phyloP scores from a whole-genome alignment of 192 early-diverging fungal species.

The Coemansia guatemalensis region DNA sequence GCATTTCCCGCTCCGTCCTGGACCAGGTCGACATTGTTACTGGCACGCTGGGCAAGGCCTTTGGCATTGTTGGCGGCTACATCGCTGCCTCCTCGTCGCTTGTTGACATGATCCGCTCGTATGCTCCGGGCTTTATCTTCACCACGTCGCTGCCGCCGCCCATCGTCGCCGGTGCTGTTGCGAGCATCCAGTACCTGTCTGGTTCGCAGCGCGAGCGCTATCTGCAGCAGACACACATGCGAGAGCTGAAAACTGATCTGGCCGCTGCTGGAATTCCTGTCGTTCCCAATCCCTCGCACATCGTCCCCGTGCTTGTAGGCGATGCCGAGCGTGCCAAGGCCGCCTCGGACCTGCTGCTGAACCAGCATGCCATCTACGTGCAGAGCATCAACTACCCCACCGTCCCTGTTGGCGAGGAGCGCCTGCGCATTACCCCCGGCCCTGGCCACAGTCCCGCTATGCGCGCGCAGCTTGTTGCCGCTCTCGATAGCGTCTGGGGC shows the following conservation, averaged over 20 bases:
- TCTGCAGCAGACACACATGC: slow-evolving; percentile 91
- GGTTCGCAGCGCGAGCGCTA: slow-evolving; percentile 81
- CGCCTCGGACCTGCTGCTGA: slow-evolving; percentile 89
- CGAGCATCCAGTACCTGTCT: slow-evolving; percentile 91
- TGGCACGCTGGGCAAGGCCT: slow-evolving; percentile 96
- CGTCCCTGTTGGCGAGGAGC: slow-evolving; percentile 90
- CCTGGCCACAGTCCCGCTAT: slow-evolving; percentile 85
- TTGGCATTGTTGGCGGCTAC: slow-evolving; percentile 96
- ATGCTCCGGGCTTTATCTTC: slow-evolving; percentile 99
- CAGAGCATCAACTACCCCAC: slow-evolving; percentile 99
- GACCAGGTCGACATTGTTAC: slow-evolving; percentile 94
- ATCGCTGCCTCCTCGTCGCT: slow-evolving; percentile 86
- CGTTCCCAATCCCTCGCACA: slow-evolving; percentile 98
- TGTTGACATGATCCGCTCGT: slow-evolving; percentile 94
- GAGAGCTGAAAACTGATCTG: slow-evolving; percentile 80
- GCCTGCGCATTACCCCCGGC: slow-evolving; percentile 96
- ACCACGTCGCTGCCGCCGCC: slow-evolving; percentile 97
- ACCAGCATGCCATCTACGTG: slow-evolving; percentile 92
- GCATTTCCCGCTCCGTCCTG: slow-evolving; percentile 61
- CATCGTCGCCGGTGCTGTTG: slow-evolving; percentile 86
- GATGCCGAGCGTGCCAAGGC: slow-evolving; percentile 93
- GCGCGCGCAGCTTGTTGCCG: slow-evolving; percentile 80
- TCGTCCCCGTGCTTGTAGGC: slow-evolving; percentile 97
- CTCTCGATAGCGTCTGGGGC: slow-evolving; percentile 85
- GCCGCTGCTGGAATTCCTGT: slow-evolving; percentile 88